Base-by-base conservation (phyloP, 2,329 filamentous ascomycete species). In the Epichloe sibirici region DNA sequence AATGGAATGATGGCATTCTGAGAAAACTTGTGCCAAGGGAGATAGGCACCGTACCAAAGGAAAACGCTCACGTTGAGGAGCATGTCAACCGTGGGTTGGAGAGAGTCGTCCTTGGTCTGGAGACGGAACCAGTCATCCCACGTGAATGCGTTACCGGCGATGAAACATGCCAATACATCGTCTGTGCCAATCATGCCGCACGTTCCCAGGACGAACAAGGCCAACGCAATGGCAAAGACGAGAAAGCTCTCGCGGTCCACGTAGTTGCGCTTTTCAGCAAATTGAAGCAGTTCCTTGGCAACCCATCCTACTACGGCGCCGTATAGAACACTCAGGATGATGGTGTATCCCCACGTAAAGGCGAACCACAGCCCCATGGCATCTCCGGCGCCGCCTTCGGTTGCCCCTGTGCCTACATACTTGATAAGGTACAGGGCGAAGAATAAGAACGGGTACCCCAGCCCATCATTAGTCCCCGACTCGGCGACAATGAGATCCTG, bases 61-160 rank as follows among this genome's bases (percentile, higher is more conserved):
- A 96, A 96, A 40, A 96, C 79, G 17, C 83, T 75, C 3, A 94
- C 81, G 63, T 96, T 96, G 53, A 96, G 82, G 2, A 96, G 75
- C 89, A 95, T 95, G 65, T 96, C 90, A 45, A 96, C 86, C 0
- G 90, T 95, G 0, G 90, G 90, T 64, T 96, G 90, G n/a, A 96
- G 77, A 2, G 87, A 90, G 62, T 96, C 91, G 59, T 95, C 90
- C 60, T 85, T 73, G 0, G 90, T 96, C 66, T 94, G 87, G 1
- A 91, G 73, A 0, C 90, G 85, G 68, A 95, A 96, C 89, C 88
- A 94, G 68, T 95, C 89, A 64, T 95, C 90, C 82, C 88, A 91
- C 0, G 88, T 95, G 59, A 96, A 95, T 1, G 80, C 81, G 62
- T 95, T 95, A 1, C 90, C 90, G 2, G 90, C 90, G 59, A 95